Conservation (phyloP, 2,329 filamentous ascomycete genomes). For the Zasmidium angulare region DNA sequence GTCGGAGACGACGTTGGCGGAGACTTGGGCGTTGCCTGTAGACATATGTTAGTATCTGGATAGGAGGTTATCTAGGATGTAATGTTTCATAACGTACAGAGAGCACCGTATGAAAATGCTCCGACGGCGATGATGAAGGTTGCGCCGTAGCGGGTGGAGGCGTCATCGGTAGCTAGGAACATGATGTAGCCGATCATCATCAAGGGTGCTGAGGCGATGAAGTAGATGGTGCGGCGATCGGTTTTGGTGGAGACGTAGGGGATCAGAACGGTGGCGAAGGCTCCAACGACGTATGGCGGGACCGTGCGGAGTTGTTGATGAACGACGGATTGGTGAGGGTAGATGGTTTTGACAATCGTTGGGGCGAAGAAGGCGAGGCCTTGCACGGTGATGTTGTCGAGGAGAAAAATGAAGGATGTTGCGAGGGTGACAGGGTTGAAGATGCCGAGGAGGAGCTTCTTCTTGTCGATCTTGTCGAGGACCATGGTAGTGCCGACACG, state of each 20-base stretch:
- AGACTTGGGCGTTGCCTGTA: slow-evolving; percentile 66
- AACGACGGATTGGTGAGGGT: slow-evolving; percentile 57
- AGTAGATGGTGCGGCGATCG: slow-evolving; percentile 61
- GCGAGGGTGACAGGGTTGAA: slow-evolving; percentile 61
- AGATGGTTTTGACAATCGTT: slow-evolving; percentile 69
- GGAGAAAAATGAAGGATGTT: slow-evolving; percentile 60
- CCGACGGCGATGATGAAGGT: slow-evolving; percentile 68
- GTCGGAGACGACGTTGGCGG: slow-evolving; percentile 70
- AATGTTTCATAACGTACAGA: no score
- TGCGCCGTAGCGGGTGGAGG: slow-evolving; percentile 63
- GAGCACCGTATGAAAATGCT: slow-evolving; percentile 62
- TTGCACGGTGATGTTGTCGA: slow-evolving; percentile 70
- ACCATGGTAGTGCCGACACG: slow-evolving; percentile 62
- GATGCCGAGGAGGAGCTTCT: slow-evolving; percentile 63
- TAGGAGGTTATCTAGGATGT: no score
- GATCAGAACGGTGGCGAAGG: slow-evolving; percentile 63
- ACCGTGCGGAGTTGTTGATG: slow-evolving; percentile 69
- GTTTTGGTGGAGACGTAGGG: slow-evolving; percentile 62
- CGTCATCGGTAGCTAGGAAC: slow-evolving; percentile 59
- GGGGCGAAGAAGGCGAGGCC: slow-evolving; percentile 69
- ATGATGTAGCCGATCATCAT: slow-evolving; percentile 70
- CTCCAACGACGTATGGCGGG: slow-evolving; percentile 68
- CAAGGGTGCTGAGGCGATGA: slow-evolving; percentile 60
- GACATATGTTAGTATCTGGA: no score
- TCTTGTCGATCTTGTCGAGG: slow-evolving; percentile 61